Evolutionary conservation across 2,329 filamentous ascomycete species (phyloP), one percentile per base, ranked within the genome.

Genomic region (Neobulgaria alba): DNA sequence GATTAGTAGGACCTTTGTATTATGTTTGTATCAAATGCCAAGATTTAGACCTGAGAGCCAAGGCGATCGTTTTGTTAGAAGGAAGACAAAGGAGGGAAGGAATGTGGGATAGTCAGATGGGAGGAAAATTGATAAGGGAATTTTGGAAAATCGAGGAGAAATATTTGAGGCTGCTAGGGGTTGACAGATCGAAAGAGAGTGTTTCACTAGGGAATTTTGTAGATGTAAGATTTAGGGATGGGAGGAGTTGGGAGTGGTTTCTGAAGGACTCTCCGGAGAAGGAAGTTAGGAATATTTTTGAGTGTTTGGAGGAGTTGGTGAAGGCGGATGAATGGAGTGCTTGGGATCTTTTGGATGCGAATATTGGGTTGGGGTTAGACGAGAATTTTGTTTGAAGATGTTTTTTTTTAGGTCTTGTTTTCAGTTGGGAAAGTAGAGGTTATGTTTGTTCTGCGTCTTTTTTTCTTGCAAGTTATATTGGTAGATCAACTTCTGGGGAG

Each of bases 81-180:
- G 35, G 48, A 4, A 50, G 42, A 39, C 57, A 52, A 10, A 36
- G 56, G 16, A 49, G 51, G 18, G 57, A 59, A 35, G 57, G 56
- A 9, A 58, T 58, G 55, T 59, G 56, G 56, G 55, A 59, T 36
- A 51, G 49, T 33, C 19, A 35, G 5, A 42, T 44, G 1, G 46
- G 46, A 0, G 42, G 44, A 2, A 42, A 38, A 20, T 44, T 59
- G 17, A 39, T 57, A 5, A 36, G 36, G 29, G 38, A 53, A n/a
- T 54, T 48, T 33, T 56, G 52, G 52, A 36, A 38, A 3, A 47
- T 57, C 2, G 52, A 58, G 34, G 41, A 45, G n/a, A 41, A 16
- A 14, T 42, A 53, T 38, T 29, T 33, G 19, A 18, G 17, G 10
- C 10, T 48, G 23, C 37, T 41, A 10, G 18, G 38, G 4, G 14